Percentiles rank a stretch among this genome's conserved stretches.
Evolutionary conservation across 345 rosid species (phyloP).

Genomic region (Nasturtium officinale): DNA sequence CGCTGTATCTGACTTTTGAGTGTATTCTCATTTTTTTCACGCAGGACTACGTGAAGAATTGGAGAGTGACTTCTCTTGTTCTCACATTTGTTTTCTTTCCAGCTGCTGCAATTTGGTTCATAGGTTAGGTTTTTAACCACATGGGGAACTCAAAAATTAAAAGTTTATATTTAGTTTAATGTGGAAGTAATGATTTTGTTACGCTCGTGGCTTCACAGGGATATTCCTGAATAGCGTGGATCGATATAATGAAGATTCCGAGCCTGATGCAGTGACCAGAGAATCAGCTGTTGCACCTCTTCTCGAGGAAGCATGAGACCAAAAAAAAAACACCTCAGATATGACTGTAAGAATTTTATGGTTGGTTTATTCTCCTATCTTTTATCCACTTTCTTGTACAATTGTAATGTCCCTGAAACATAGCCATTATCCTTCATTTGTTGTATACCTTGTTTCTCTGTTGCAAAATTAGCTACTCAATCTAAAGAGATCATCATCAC

Average conservation of each 20-base stretch:
- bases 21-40: slow-evolving; percentile 21
- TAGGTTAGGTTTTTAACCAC: slow-evolving; percentile 49
- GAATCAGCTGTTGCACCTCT: slow-evolving; percentile 55
- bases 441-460: slow-evolving; percentile 19
- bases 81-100: slow-evolving; percentile 75
- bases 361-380: slow-evolving; percentile 9
- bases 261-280: slow-evolving; percentile 39
- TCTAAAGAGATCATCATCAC: not conserved
- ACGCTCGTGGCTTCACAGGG: slow-evolving; percentile 50
- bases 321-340: slow-evolving; percentile 2
- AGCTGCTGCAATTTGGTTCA: slow-evolving; percentile 84
- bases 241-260: slow-evolving; percentile 65
- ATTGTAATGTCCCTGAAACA: not conserved
- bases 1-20: not conserved
- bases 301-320: slow-evolving; percentile 49
- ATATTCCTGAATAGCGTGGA: slow-evolving; percentile 70
- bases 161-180: not conserved
- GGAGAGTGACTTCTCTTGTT: slow-evolving; percentile 87
- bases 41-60: slow-evolving; percentile 76
- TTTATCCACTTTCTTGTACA: slow-evolving; percentile 12
- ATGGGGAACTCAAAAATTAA: not conserved
- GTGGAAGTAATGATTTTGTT: slow-evolving; percentile 13
- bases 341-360: slow-evolving; percentile 2
- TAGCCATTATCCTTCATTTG: not conserved
- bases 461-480: not conserved